These are phyloP conservation scores for Aaosphaeria pasadenensis DNA, from an alignment of 2,329 filamentous ascomycete species.

Conservation along the genomic window DNA sequence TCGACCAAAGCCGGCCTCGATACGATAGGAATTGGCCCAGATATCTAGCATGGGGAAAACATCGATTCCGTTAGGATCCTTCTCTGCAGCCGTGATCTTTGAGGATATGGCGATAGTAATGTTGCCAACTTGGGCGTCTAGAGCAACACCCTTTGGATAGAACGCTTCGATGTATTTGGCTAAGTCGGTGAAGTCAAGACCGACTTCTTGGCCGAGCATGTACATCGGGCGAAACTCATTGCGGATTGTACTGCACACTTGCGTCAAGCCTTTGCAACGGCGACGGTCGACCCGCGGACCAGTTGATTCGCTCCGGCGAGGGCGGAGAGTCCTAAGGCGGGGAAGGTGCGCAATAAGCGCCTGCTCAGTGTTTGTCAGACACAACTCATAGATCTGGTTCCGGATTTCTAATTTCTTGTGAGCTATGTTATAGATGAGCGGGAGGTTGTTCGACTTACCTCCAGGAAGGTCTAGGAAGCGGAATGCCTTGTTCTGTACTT, in stretches of 20 bases:
- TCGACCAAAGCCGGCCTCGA: conserved; percentile 28
- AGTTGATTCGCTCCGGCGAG: conserved; percentile 4
- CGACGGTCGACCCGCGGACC: conserved; percentile 7
- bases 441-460: conserved; percentile 1
- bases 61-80: conserved; percentile 13
- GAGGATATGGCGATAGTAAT: conserved; percentile 24
- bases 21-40: conserved; percentile 26
- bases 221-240: conserved; percentile 22
- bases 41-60: conserved; percentile 19
- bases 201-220: conserved; percentile 21
- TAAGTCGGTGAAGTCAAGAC: conserved; percentile 21
- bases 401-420: conserved; percentile 21
- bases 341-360: conserved; percentile 23
- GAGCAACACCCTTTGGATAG: conserved; percentile 6
- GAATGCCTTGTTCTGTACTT: neutral
- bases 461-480: conserved; percentile 7
- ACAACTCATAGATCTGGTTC: conserved; percentile 23
- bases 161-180: conserved; percentile 18
- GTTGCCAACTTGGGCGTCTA: conserved; percentile 11
- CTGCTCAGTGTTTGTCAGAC: conserved; percentile 9
- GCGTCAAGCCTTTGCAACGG: conserved; percentile 22
- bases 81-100: conserved; percentile 11
- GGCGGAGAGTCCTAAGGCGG: conserved; percentile 19
- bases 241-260: conserved; percentile 23
- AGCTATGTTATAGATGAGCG: neutral